A percentile compares a stretch with the other conserved stretches of the same genome.
Evolutionary conservation across 495 filamentous ascomycete species (phyloP).

Genomic region (Poronia punctata): DNA sequence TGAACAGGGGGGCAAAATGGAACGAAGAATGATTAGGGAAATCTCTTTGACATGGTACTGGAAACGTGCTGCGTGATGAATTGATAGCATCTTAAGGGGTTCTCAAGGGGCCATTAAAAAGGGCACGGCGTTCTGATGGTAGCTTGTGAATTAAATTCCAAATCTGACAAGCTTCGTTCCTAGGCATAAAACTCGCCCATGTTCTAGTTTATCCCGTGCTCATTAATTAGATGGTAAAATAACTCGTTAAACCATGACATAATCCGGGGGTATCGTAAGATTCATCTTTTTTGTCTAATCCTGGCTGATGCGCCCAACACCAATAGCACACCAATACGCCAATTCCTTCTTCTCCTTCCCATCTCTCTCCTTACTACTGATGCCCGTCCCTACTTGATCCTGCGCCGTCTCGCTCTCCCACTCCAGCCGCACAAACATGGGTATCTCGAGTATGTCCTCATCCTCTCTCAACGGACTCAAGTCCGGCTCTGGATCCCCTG

Average conservation of each 20-base stretch:
- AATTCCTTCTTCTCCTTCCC: constrained; percentile 58
- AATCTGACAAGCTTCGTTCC: constrained; percentile 14
- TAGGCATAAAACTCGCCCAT: constrained; percentile 2
- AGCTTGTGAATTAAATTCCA: constrained; percentile 16
- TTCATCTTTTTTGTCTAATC: constrained; percentile 19
- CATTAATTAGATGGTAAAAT: too few species aligned
- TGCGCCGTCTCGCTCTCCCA: constrained; percentile 77
- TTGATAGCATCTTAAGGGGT: constrained; percentile 10
- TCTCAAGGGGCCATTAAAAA: constrained; percentile 10
- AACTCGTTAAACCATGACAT: too few species aligned
- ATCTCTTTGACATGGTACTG: constrained; percentile 7
- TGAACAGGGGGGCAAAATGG: too few species aligned
- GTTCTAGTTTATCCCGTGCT: constrained; percentile 2
- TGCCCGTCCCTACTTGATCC: constrained; percentile 47
- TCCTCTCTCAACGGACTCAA: constrained; percentile 50
- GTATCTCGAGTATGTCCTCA: constrained; percentile 90
- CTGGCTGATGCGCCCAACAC: constrained; percentile 67
- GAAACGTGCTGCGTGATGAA: constrained; percentile 11
- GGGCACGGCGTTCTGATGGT: constrained; percentile 15
- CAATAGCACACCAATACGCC: constrained; percentile 92
- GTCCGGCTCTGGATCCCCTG: constrained; percentile 21
- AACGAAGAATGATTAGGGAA: neutral
- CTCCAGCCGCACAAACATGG: constrained; percentile 84
- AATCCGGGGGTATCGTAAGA: constrained; percentile 25
- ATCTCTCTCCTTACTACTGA: constrained; percentile 36